Base-by-base conservation (phyloP, 352 stramenopile species). In the Lagenidium sp. region DNA sequence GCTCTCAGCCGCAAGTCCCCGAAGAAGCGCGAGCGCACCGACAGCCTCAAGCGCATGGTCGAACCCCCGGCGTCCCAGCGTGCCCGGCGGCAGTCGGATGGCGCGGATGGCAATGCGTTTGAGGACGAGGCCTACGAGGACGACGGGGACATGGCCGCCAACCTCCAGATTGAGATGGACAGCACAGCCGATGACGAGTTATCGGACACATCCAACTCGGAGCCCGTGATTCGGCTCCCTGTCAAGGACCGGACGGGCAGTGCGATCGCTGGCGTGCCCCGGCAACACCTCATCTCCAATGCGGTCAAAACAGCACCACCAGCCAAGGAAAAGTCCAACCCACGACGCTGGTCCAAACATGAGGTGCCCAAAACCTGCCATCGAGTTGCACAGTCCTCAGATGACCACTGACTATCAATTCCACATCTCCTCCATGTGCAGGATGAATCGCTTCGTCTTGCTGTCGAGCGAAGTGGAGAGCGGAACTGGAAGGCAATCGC, bases 401-500 rank as follows among this genome's bases (percentile, higher is more conserved):
- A n/a, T n/a, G n/a, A n/a, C n/a, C n/a, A n/a, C n/a, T n/a, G n/a
- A n/a, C n/a, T n/a, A n/a, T n/a, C n/a, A n/a, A n/a, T n/a, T n/a
- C n/a, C n/a, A n/a, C n/a, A n/a, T n/a, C n/a, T n/a, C n/a, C n/a
- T n/a, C n/a, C n/a, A n/a, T n/a, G 31, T 24, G 16, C 46, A 78
- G 57, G 81, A 94, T 41, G 81, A 94, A 44, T 91, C 81, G 25
- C 57, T 94, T 44, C 61, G 81, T 4, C 47, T 91, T 11, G 81
- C 81, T 21, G 81, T 94, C n/a, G 78, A 91, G 36, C 65, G 81
- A 41, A 94, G 81, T 24, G 81, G 81, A 2, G 81, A 94, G 42
- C 76, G 81, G 48, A 94, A 94, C 42, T 94, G 81, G 81, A 94
- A 94, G 58, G 82, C 85, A 4, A 97, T 97, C 38, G 87, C 88